Evolutionary conservation across 331 rosid genomes (phyloP), one percentile per base, ranked within the genome.

Genomic region (Acacia concinna): DNA sequence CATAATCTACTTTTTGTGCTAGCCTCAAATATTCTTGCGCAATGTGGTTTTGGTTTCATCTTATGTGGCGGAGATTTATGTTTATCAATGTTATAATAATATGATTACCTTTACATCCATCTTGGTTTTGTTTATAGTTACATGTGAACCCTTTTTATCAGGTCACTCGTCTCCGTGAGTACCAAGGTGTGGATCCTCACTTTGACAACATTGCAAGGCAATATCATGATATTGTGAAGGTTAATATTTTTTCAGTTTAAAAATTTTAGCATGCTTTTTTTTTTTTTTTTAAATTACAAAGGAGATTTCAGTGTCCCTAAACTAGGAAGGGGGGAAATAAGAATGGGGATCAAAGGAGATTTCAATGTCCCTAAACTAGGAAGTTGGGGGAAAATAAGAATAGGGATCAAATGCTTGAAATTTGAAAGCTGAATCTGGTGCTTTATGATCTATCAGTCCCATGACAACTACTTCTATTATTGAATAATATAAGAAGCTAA

Each of bases 161-260:
- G 99, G 94, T 89, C 8, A 89, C 99, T 37, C 96, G 97, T 65
- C 91, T 93, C 78, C 90, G 81, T 0, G 99, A 96, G 88, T 96
- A 93, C 80, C 93, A 87, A 85, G 93, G 94, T 35, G 94, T 96
- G 20, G 98, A 96, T 85, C 90, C 96, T 46, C 93, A 96, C 85
- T 93, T 96, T 15, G 94, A 93, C 83, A 79, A 84, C 57, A 93
- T 96, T 73, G 97, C 97, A 1, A 87, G 91, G 83, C 93, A 89
- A 87, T 96, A 96, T 78, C 91, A 86, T 6, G 97, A 91, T 57
- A 82, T 91, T 57, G 89, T 93, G n/a, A 84, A 87, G 94, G 98
- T 93, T 78, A 23, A 80, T 37, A 47, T 9, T 60, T 13, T 1
- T 66, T 75, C 35, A 21, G 23, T 52, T n/a, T 21, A 52, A 3